Conservation (phyloP, 352 stramenopile genomes). For the Pythium folliculosum region DNA sequence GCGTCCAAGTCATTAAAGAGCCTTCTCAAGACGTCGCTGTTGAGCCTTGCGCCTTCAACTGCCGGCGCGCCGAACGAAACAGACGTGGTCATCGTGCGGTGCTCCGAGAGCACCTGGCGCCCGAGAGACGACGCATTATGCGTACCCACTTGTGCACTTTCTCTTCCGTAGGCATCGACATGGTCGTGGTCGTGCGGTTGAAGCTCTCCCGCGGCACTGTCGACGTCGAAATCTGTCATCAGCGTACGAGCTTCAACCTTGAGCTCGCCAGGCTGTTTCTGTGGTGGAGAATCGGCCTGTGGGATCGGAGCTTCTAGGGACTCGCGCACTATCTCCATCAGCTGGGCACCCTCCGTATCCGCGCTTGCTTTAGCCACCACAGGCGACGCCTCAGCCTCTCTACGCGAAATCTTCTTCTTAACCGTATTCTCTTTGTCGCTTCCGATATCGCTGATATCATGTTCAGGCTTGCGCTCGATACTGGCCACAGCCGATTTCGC, state of each 20-base stretch:
- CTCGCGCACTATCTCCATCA: slow-evolving; percentile 10
- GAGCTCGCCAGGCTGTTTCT: background rate
- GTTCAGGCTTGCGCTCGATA: background rate
- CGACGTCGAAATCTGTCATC: background rate
- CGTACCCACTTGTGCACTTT: background rate
- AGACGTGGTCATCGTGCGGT: slow-evolving; percentile 60
- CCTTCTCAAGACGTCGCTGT: slow-evolving; percentile 59
- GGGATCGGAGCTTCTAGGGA: slow-evolving; percentile 5
- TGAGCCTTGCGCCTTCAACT: slow-evolving; percentile 30
- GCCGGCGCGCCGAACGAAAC: slow-evolving; percentile 54
- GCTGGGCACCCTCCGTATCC: background rate
- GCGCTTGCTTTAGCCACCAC: background rate
- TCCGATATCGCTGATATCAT: background rate
- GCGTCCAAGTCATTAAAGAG: slow-evolving; percentile 81
- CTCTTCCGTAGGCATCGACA: background rate
- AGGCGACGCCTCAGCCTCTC: background rate
- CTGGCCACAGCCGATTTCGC: background rate
- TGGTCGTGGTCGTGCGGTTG: background rate
- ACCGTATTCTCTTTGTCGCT: slow-evolving; percentile 9
- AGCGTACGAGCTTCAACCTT: background rate
- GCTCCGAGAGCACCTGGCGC: slow-evolving; percentile 70
- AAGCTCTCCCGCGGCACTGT: background rate
- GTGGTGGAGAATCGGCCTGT: background rate
- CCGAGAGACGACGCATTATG: slow-evolving; percentile 46
- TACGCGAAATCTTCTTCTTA: too few relatives aligned